phyloP scores from a whole-genome alignment of 306 rosid genomes.

The Mimosa bimucronata region DNA sequence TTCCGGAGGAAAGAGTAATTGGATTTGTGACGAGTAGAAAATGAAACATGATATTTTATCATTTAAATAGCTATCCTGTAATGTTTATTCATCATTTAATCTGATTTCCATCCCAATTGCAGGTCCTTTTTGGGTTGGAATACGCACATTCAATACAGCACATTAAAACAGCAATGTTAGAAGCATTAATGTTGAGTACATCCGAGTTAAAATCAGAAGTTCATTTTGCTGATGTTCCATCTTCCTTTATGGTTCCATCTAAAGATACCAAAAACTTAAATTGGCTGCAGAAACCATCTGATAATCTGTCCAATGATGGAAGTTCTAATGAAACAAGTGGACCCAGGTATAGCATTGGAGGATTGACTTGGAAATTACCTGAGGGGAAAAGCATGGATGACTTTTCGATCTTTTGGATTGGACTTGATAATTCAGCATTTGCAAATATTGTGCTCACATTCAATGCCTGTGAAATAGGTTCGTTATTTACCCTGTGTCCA shows the following conservation, averaged over 20 bases:
- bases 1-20: not conserved
- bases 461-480: constrained; percentile 90
- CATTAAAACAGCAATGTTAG: constrained; percentile 52
- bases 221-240: constrained; percentile 66
- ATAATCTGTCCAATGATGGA: constrained; percentile 35
- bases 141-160: constrained; percentile 59
- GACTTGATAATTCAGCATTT: constrained; percentile 80
- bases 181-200: constrained; percentile 38
- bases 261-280: constrained; percentile 42
- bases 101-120: constrained; percentile 32
- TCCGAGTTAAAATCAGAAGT: constrained; percentile 42
- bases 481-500: constrained; percentile 14
- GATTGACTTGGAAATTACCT: constrained; percentile 74
- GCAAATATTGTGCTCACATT: constrained; percentile 80
- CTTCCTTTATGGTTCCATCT: constrained; percentile 67
- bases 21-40: constrained; percentile 23
- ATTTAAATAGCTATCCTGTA: constrained; percentile 1
- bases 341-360: constrained; percentile 61
- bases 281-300: constrained; percentile 41
- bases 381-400: constrained; percentile 73
- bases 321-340: constrained; percentile 37
- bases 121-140: constrained; percentile 92
- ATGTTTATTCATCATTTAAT: not conserved
- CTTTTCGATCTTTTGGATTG: constrained; percentile 81
- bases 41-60: constrained; percentile 10